Percentiles rank a stretch among this genome's conserved stretches.
Conservation (phyloP, 2,329 filamentous ascomycete genomes). For the Chaetomiaceae sp. region DNA sequence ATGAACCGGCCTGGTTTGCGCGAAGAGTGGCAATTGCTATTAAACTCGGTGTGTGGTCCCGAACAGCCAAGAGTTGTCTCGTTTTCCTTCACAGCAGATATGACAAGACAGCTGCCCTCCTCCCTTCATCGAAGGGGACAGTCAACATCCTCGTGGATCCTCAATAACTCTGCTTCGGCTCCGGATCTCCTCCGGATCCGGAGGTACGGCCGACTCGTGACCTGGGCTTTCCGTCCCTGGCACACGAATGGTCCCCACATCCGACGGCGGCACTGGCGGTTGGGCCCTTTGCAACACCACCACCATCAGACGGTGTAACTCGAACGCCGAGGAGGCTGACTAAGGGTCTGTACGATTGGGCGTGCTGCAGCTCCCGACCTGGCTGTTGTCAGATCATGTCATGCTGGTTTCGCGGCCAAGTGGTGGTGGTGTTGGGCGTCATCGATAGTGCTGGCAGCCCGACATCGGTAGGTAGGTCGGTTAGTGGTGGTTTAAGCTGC, state of each 20-base stretch:
- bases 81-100: too few species aligned
- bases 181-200: conserved; percentile 7
- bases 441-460: background rate
- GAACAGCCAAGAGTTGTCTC: too few species aligned
- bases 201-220: background rate
- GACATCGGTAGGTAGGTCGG: conserved; percentile 4
- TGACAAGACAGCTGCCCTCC: too few species aligned
- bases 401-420: background rate
- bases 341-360: background rate
- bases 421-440: background rate
- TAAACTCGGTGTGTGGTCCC: too few species aligned
- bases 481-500: too few species aligned
- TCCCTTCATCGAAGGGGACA: too few species aligned
- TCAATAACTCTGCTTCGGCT: background rate
- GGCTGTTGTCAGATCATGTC: background rate
- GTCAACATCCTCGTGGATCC: too few species aligned
- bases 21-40: too few species aligned
- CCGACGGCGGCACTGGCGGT: too few species aligned
- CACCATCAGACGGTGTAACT: conserved; percentile 16
- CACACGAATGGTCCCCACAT: background rate
- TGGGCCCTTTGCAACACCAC: background rate
- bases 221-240: conserved; percentile 8
- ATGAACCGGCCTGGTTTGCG: too few species aligned
- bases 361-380: background rate
- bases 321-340: conserved; percentile 10